Evolutionary conservation across 2,329 filamentous ascomycete species (phyloP), one percentile per base, ranked within the genome.

Genomic region (Fonsecaea nubica): DNA sequence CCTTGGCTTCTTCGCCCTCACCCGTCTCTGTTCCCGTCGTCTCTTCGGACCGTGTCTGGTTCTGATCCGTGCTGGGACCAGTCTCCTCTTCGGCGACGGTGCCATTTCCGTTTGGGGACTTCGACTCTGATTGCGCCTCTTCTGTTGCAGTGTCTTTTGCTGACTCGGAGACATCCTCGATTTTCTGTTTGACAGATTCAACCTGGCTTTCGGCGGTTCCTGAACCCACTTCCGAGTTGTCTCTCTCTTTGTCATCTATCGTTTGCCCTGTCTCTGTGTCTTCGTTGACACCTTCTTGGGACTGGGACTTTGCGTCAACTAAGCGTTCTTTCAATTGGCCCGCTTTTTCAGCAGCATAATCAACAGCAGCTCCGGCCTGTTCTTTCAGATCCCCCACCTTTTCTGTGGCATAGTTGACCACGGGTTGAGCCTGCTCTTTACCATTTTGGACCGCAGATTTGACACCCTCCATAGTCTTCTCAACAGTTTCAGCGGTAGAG

Each of bases 71-170:
- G 30, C 52, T 55, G 33, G 18, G 42, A 57, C 64, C 66, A 52
- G 69, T 56, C 64, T 35, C 69, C 69, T 62, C 69, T 63, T 55
- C 69, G 66, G 59, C 69, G 66, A 63, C 66, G 58, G 66, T 71
- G 68, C 68, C 69, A 68, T 67, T 63, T 64, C 54, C 68, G 69
- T 71, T 68, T 68, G 67, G 68, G 68, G 65, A 18, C 36, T 66
- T 65, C 12, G 66, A 38, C 52, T 62, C 53, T 8, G 58, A 59
- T 21, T 64, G 45, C 15, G 21, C 64, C 21, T 64, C 45, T 42
- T 63, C 62, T 10, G 36, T 60, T 12, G 45, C 35, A 9, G 59
- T 35, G n/a, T 36, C 57, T 35, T 58, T 21, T 38, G 25, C 60
- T 15, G 33, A 48, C 18, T 61, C 40, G 13, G 50, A 33, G 13